A percentile compares a stretch with the other conserved stretches of the same genome.
phyloP scores from a whole-genome alignment of 2,329 filamentous ascomycete species.

The Dactylellina cionopaga region DNA sequence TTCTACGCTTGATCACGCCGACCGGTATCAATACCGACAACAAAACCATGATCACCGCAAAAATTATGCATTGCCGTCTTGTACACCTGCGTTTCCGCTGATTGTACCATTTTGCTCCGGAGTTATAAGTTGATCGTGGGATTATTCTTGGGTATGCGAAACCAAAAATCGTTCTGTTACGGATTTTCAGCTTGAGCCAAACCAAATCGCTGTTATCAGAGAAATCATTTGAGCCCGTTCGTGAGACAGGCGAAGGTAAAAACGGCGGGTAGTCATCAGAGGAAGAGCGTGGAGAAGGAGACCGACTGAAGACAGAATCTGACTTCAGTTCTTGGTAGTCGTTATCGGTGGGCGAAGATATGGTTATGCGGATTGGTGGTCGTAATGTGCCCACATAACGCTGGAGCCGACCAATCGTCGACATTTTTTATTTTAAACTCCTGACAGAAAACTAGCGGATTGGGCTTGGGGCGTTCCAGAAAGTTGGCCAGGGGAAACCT shows the following conservation, averaged over 20 bases:
- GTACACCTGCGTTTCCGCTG: conserved; percentile 43
- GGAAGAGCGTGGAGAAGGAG: conserved; percentile 35
- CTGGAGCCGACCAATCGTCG: conserved; percentile 44
- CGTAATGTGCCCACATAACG: conserved; percentile 39
- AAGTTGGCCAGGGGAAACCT: conserved; percentile 2
- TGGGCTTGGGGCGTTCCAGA: neutral
- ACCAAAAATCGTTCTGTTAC: conserved; percentile 36
- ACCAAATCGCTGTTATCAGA: conserved; percentile 32
- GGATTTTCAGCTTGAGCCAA: conserved; percentile 42
- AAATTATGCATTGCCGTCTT: conserved; percentile 32
- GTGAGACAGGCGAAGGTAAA: conserved; percentile 28
- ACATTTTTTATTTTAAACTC: conserved; percentile 29
- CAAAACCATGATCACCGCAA: conserved; percentile 15
- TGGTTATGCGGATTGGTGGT: conserved; percentile 41
- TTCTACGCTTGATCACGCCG: conserved; percentile 3
- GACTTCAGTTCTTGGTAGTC: conserved; percentile 48
- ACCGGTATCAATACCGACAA: conserved; percentile 30
- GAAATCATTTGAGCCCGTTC: conserved; percentile 38
- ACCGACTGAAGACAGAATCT: conserved; percentile 31
- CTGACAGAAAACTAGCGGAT: neutral
- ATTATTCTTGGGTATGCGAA: conserved; percentile 29
- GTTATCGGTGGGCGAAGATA: conserved; percentile 34
- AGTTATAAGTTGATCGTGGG: conserved; percentile 21
- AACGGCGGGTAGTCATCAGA: conserved; percentile 40
- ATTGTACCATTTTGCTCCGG: conserved; percentile 16